These are phyloP conservation scores for Mrakia gelida DNA, from an alignment of 768 basidiomycete genomes.

Conservation along the genomic window DNA sequence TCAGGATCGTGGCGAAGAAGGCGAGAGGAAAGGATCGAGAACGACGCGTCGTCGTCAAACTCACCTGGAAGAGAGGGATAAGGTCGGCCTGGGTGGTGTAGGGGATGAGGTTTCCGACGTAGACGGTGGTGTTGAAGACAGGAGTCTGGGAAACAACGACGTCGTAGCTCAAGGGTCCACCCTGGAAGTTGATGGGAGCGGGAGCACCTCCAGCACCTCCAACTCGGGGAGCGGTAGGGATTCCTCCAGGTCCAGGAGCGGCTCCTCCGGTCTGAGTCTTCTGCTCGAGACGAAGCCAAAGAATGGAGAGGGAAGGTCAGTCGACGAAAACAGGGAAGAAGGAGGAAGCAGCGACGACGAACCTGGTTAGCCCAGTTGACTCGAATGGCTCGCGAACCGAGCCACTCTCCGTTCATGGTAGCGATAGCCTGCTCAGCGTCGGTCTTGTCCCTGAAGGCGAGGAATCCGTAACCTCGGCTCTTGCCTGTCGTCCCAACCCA, in stretches of 20 bases:
- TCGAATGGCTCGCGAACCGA: constrained; percentile 94
- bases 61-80: constrained; percentile 74
- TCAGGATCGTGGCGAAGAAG: neutral
- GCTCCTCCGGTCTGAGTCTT: constrained; percentile 74
- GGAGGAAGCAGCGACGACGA: neutral
- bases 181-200: constrained; percentile 85
- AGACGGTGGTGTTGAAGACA: constrained; percentile 90
- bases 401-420: constrained; percentile 99
- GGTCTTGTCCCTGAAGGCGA: constrained; percentile 70
- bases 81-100: constrained; percentile 96
- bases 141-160: constrained; percentile 90
- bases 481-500: constrained; percentile 1
- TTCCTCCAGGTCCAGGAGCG: constrained; percentile 33
- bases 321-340: neutral
- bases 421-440: constrained; percentile 99
- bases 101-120: constrained; percentile 96
- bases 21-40: neutral
- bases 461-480: constrained; percentile 33
- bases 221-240: constrained; percentile 15
- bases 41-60: neutral
- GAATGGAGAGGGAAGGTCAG: neutral
- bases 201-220: constrained; percentile 49
- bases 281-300: constrained; percentile 43
- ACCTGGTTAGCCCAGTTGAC: constrained; percentile 96
- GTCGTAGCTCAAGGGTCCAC: constrained; percentile 85